Base-by-base conservation (phyloP, 2,329 filamentous ascomycete species). In the Epichloe coenophiala region DNA sequence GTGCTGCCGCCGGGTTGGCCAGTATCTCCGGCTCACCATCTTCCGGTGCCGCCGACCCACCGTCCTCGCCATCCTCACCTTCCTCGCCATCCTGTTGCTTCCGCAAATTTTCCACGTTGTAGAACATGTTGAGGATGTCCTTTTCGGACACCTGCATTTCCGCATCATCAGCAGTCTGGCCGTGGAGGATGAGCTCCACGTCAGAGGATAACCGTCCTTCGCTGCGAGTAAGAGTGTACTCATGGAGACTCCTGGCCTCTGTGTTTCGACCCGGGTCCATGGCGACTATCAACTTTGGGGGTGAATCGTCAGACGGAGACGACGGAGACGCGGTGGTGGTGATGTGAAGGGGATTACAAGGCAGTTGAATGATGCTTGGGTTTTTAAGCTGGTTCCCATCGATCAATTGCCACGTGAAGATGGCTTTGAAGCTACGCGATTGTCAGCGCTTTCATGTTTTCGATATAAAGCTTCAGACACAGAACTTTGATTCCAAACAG, bases 291-390 rank as follows among this genome's bases (percentile, higher is more conserved):
- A 76, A 54, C 49, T 54, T 62, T 19, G 60, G 64, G 3, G 56
- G 52, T 3, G 56, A 52, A 7, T 56, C 52, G 23, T 50, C 53
- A 35, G 52, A 50, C 13, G 60, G 8, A 11, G 54, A 11, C 65
- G 51, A 17, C 17, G 17, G 17, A 17, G 17, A 17, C 17, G 17
- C 17, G 17, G 17, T 50, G n/a, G 65, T 54, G 31, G 64, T 59
- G 11, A 75, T 59, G 59, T 81, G 77, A 4, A 91, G 74, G 1
- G 76, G 76, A 58, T 86, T 88, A 7, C 84, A 84, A 2, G 73
- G 70, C 4, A 88, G 64, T 39, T 70, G 64, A 49, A 88, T 68
- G 53, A 65, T 56, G 48, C 63, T 56, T 60, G 47, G 73, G 54
- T 76, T 69, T 8, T 68, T 63, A 40, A 88, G 69, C 13, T 61